Base-by-base conservation (phyloP, 345 rosid species). In the Syzygium grande region DNA sequence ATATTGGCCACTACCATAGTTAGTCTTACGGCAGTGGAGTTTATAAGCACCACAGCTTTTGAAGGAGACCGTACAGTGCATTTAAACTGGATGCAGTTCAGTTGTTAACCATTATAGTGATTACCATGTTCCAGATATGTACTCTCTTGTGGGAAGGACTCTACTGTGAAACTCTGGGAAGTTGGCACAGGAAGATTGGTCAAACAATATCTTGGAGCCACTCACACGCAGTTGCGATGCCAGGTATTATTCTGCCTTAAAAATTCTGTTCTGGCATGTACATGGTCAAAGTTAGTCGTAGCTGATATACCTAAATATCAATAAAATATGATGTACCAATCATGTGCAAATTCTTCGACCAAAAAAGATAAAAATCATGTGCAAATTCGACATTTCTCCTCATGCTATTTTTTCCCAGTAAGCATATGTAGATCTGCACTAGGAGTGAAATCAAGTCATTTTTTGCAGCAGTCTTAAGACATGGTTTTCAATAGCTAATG, bases 61-160 rank as follows among this genome's bases (percentile, higher is more conserved):
- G 80, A 73, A 73, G 80, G 49, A 73, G 46, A 73, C 25, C 19
- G 25, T 22, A 73, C 80, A 34, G 5, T 21, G 63, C 86, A 25
- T 25, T 84, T 86, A 73, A 73, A 34, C 7, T 73, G 80, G 21
- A 73, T 73, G 80, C 46, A 30, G 23, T 22, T 56, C 27, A 86
- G 41, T 22, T 30, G 55, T 86, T 49, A 73, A 34, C 25, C 55
- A 52, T 84, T 84, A 25, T 49, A 85, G 87, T 89, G 49, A 73
- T 73, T 73, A 34, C 19, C 80, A 19, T 73, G 80, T 22, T 86
- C 85, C 91, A 95, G 99, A 94, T 96, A 92, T 93, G 92, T 96
- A 79, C 94, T 96, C 52, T 95, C 99, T 5, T 95, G 95, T 52
- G 96, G 98, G 87, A 96, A 95, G 89, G 98, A 96, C 90, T 96